phyloP scores from a whole-genome alignment of 352 stramenopile species.

The Globisporangium yorkense region DNA sequence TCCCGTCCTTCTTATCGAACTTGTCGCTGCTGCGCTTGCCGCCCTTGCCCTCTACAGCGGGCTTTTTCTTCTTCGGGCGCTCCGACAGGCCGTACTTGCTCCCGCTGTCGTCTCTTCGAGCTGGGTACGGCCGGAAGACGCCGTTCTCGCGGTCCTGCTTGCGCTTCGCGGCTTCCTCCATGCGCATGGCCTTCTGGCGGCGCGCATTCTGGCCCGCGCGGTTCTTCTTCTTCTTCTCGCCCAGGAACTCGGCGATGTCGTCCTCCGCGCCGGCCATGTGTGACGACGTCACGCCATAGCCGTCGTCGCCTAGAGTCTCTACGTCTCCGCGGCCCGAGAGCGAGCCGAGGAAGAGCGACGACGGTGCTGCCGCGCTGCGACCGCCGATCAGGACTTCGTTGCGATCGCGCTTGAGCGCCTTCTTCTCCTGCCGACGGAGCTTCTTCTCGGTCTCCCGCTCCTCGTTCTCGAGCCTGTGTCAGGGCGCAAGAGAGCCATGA shows the following conservation, averaged over 20 bases:
- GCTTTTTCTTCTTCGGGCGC: conserved; percentile 71
- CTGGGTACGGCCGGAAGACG: conserved; percentile 29
- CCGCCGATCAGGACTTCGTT: conserved; percentile 59
- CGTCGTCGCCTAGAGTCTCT: conserved; percentile 23
- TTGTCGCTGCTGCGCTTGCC: not conserved
- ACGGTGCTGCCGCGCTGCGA: conserved; percentile 43
- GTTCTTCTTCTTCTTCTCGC: conserved; percentile 86
- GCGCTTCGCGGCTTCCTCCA: conserved; percentile 49
- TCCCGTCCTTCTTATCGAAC: conserved; percentile 5
- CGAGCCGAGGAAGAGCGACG: conserved; percentile 71
- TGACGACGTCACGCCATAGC: conserved; percentile 12
- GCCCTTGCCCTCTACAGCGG: conserved; percentile 15
- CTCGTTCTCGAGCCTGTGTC: conserved; percentile 38
- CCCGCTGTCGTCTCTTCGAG: conserved; percentile 8
- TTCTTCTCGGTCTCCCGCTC: conserved; percentile 59
- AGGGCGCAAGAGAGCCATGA: not conserved
- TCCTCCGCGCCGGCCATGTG: conserved; percentile 53
- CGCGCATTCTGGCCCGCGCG: conserved; percentile 70
- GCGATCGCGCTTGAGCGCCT: conserved; percentile 43
- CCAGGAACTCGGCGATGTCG: conserved; percentile 81
- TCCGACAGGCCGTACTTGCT: conserved; percentile 75
- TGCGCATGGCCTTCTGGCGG: conserved; percentile 68
- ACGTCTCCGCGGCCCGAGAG: conserved; percentile 42
- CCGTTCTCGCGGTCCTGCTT: conserved; percentile 40
- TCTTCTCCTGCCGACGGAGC: conserved; percentile 50